Conservation (phyloP, 257 asterid genomes). For the Solanum appendiculatum region DNA sequence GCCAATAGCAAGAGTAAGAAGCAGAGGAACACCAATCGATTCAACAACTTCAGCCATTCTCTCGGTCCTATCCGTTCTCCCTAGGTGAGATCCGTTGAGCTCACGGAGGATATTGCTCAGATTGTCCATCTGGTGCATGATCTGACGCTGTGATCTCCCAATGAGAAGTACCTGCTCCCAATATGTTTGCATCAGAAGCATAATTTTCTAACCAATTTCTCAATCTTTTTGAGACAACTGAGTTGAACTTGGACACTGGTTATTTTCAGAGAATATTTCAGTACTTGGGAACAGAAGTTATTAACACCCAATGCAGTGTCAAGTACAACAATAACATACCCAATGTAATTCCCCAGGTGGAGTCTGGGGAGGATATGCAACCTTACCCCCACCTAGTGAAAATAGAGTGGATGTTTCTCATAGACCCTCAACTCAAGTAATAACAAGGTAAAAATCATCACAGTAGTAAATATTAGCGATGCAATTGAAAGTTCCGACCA, state of each 20-base stretch:
- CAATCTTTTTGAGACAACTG: not conserved
- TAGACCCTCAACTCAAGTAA: not conserved
- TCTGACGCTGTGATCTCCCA: slow-evolving; percentile 76
- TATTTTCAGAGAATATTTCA: not conserved
- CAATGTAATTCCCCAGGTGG: not conserved
- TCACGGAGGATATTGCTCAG: slow-evolving; percentile 63
- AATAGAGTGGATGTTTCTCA: not conserved
- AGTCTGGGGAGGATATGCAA: not conserved
- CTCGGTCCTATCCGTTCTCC: slow-evolving; percentile 16
- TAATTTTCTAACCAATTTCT: not conserved
- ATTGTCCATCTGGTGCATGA: slow-evolving; percentile 81
- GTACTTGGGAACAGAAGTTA: not conserved
- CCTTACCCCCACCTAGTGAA: not conserved
- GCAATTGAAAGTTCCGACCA: not conserved
- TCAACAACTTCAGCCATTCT: slow-evolving; percentile 15
- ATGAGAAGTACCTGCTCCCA: slow-evolving; percentile 52
- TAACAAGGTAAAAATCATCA: not conserved
- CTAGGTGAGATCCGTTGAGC: slow-evolving; percentile 38
- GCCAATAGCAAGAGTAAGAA: slow-evolving; percentile 61
- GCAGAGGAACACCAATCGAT: slow-evolving; percentile 43
- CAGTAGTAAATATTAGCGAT: not conserved
- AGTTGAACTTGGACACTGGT: not conserved
- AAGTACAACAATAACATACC: not conserved
- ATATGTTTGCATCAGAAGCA: not conserved
- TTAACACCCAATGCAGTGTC: not conserved